Evolutionary conservation across 192 early-diverging fungal species (phyloP), one percentile per base, ranked within the genome.

Genomic region (Coemansia sp.): DNA sequence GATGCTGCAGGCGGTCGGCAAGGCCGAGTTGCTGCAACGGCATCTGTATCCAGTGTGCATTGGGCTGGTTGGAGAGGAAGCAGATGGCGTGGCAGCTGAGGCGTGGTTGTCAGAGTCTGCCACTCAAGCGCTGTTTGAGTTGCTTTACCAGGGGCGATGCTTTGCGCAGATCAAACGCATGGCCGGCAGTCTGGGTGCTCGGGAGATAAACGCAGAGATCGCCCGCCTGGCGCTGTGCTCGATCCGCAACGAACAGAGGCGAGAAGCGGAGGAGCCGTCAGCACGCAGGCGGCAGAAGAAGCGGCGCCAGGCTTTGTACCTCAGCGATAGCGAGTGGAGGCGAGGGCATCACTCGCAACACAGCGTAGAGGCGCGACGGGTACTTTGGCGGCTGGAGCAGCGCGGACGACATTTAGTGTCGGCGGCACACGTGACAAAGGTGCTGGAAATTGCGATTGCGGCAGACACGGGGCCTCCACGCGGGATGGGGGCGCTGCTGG

Each of bases 371-470:
- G 76, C 76, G 19, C 63, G 51, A 16, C 56, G 49, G 0, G 48
- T 77, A 0, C 66, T 77, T 11, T n/a, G 42, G 39, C 17, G 58
- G 4, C 22, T 77, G 19, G 62, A 22, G 59, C 49, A 46, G 19
- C 55, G 56, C 42, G 49, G 50, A 19, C 43, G n/a, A 22, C n/a
- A 19, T 44, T n/a, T 64, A 0, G 56, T 77, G 5, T 65, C 38
- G 12, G 44, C 64, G 4, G 54, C 48, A 2, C 64, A 73, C 40
- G 40, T 78, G 59, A 25, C 63, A 11, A 69, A 72, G n/a, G 63
- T 69, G 13, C 61, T 78, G 13, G 71, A 69, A 20, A 73, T 78
- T 17, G 71, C 69, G 11, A 10, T 72, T 0, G 41, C 17, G 2
- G 50, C 76, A 1, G 38, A 57, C n/a, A n/a, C 49, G 6, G 12